phyloP scores from a whole-genome alignment of 2,329 filamentous ascomycete genomes.

The Lachnellula occidentalis region DNA sequence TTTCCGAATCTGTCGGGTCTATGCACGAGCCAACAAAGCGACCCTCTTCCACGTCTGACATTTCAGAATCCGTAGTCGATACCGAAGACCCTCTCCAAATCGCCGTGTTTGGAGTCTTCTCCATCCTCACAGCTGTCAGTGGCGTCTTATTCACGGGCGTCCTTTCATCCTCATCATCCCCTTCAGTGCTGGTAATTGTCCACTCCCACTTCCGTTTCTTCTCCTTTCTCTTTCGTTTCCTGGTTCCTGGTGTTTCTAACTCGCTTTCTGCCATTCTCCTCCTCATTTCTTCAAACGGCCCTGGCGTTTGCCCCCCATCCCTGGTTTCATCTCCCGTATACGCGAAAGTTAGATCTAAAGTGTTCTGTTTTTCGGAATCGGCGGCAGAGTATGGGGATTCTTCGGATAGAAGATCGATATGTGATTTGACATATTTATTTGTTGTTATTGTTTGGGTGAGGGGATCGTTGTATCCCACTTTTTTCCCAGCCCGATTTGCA shows the following conservation, averaged over 20 bases:
- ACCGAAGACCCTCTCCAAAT: slow-evolving; percentile 18
- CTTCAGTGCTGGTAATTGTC: slow-evolving; percentile 45
- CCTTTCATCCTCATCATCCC: slow-evolving; percentile 40
- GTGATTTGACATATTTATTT: slow-evolving; percentile 55
- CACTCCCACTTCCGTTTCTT: slow-evolving; percentile 62
- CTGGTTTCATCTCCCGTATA: slow-evolving; percentile 50
- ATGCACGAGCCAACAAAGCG: background rate
- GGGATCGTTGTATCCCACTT: slow-evolving; percentile 58
- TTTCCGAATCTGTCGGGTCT: slow-evolving; percentile 6
- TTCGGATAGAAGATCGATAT: slow-evolving; percentile 57
- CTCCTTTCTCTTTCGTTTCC: slow-evolving; percentile 50
- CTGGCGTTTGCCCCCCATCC: slow-evolving; percentile 57
- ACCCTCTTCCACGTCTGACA: slow-evolving; percentile 12
- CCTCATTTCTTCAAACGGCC: slow-evolving; percentile 59
- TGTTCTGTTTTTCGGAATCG: slow-evolving; percentile 29
- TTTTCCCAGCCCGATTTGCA: slow-evolving; percentile 41
- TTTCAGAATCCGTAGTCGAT: slow-evolving; percentile 11
- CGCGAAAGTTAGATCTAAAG: slow-evolving; percentile 45
- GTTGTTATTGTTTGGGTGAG: slow-evolving; percentile 59
- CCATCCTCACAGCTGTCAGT: slow-evolving; percentile 18
- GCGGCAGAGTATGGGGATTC: slow-evolving; percentile 35
- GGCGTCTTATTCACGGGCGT: slow-evolving; percentile 12
- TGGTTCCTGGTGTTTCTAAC: slow-evolving; percentile 26
- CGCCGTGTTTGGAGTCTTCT: slow-evolving; percentile 20
- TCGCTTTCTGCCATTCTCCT: slow-evolving; percentile 46